These are phyloP conservation scores for Fulvia fulva DNA, from an alignment of 2,329 filamentous ascomycete species.

Conservation along the genomic window DNA sequence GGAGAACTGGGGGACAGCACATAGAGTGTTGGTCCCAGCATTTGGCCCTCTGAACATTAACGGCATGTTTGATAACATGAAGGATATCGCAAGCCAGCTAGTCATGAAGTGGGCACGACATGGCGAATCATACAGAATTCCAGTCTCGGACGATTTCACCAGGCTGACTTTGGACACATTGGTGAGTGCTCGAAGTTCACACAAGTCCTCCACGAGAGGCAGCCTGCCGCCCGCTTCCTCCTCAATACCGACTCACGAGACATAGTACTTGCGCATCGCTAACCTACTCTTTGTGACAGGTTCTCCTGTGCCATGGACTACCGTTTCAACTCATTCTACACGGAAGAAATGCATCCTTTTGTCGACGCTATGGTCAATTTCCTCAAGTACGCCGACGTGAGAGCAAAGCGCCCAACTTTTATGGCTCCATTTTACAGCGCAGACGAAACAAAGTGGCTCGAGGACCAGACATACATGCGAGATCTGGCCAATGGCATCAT, in stretches of 20 bases:
- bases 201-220: too few relatives aligned
- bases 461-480: constrained; percentile 54
- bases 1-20: constrained; percentile 26
- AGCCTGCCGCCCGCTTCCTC: too few relatives aligned
- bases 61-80: constrained; percentile 54
- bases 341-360: constrained; percentile 66
- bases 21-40: constrained; percentile 62
- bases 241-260: too few relatives aligned
- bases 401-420: constrained; percentile 43
- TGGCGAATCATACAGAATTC: constrained; percentile 55
- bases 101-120: constrained; percentile 36
- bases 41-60: constrained; percentile 67
- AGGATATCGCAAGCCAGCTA: constrained; percentile 34
- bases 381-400: constrained; percentile 44
- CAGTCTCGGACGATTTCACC: constrained; percentile 64
- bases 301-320: constrained; percentile 52
- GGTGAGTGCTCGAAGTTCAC: too few relatives aligned
- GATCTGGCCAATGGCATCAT: constrained; percentile 59
- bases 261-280: too few relatives aligned
- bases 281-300: too few relatives aligned
- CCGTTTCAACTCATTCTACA: constrained; percentile 68
- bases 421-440: constrained; percentile 41
- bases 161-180: constrained; percentile 71
- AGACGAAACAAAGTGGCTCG: constrained; percentile 46
- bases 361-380: constrained; percentile 64